A percentile compares a stretch with the other conserved stretches of the same genome.
Evolutionary conservation across 164 flowering plant genomes (phyloP).

Genomic region (Magnolia sinica): DNA sequence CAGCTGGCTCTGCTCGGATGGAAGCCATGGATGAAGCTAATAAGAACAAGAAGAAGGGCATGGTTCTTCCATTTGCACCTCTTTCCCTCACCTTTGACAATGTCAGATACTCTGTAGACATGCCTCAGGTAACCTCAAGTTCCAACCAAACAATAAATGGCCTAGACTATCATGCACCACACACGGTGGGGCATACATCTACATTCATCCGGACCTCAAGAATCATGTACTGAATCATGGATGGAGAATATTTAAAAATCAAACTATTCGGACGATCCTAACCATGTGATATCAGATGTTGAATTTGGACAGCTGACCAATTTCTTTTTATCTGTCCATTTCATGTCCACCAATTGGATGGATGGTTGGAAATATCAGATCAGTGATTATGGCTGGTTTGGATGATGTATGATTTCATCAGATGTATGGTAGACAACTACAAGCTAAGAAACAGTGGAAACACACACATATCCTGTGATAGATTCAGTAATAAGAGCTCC

Average conservation of each 20-base stretch:
- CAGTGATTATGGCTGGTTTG: too few relatives aligned
- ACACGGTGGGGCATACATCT: not conserved
- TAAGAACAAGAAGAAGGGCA: conserved; percentile 26
- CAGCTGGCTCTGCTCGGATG: conserved; percentile 4
- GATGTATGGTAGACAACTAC: too few relatives aligned
- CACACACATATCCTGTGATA: too few relatives aligned
- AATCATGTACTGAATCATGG: not conserved
- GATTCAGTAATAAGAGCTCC: too few relatives aligned
- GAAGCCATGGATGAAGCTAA: conserved; percentile 8
- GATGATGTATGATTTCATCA: too few relatives aligned
- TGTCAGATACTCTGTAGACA: conserved; percentile 45
- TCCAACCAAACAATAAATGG: not conserved
- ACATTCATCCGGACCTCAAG: too few relatives aligned
- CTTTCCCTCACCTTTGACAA: conserved; percentile 39
- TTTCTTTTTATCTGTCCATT: too few relatives aligned
- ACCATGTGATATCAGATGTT: not conserved
- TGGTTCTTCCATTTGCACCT: conserved; percentile 53
- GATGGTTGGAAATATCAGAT: too few relatives aligned
- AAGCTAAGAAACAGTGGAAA: too few relatives aligned
- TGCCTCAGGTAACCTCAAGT: conserved; percentile 37
- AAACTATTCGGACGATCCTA: not conserved
- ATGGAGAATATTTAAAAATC: not conserved
- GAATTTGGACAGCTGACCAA: not conserved
- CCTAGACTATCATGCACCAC: not conserved
- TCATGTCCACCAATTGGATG: too few relatives aligned